phyloP scores from a whole-genome alignment of 2,329 filamentous ascomycete species.

The Lasiodiplodia theobromae region DNA sequence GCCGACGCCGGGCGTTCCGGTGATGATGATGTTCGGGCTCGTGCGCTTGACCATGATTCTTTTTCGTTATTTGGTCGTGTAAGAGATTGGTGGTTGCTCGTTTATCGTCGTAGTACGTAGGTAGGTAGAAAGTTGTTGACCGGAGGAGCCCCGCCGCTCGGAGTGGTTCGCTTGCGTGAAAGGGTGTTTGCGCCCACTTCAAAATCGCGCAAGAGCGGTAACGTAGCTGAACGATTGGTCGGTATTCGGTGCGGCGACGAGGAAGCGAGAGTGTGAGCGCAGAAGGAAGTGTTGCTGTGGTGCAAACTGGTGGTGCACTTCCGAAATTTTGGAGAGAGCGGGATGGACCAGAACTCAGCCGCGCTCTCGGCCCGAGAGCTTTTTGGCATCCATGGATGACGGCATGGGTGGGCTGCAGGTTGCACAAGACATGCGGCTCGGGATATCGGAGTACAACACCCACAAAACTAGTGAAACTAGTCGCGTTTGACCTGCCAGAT shows the following conservation, averaged over 20 bases:
- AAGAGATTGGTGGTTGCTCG: background rate
- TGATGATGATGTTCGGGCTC: constrained; percentile 88
- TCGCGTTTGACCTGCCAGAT: background rate
- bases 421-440: background rate
- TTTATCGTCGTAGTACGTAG: background rate
- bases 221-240: background rate
- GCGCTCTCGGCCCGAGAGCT: constrained; percentile 5
- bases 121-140: background rate
- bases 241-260: background rate
- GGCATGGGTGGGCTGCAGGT: background rate
- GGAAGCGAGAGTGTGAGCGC: background rate
- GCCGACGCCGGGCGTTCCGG: constrained; percentile 92
- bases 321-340: constrained; percentile 18
- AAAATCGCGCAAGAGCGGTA: background rate
- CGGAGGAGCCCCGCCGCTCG: background rate
- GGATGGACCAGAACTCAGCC: background rate
- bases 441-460: background rate
- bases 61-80: background rate
- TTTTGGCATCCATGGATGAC: constrained; percentile 6
- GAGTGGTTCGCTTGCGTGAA: background rate
- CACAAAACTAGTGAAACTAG: background rate
- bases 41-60: constrained; percentile 37
- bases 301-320: background rate
- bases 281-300: background rate
- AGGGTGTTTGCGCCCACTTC: background rate